Evolutionary conservation across 2,329 filamentous ascomycete species (phyloP).

Genomic region (Penicillium sp.): DNA sequence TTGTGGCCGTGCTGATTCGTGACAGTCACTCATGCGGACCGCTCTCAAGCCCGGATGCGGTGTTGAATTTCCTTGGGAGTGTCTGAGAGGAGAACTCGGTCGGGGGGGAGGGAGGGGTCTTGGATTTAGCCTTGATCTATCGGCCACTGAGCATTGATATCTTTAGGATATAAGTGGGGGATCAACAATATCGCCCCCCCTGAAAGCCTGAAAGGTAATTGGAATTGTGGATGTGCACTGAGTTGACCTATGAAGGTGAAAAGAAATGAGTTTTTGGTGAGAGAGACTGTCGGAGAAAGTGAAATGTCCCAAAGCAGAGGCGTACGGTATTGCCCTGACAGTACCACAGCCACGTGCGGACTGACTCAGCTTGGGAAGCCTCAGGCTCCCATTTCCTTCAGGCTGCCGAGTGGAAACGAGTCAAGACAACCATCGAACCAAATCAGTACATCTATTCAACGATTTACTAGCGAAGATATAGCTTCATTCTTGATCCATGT

Average conservation of each 20-base stretch:
- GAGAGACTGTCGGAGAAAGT: neutral
- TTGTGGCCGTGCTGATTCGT: conserved; percentile 13
- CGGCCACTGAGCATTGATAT: conserved; percentile 3
- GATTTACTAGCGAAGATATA: neutral
- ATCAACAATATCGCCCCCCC: neutral
- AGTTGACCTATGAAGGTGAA: neutral
- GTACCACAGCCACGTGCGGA: neutral
- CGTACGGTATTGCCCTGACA: neutral
- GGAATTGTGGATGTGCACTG: neutral
- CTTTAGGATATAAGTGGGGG: neutral
- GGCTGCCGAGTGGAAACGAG: too few relatives aligned
- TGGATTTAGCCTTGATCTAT: neutral
- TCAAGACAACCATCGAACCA: too few relatives aligned
- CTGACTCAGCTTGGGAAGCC: neutral
- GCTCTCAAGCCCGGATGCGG: conserved; percentile 5
- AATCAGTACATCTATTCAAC: too few relatives aligned
- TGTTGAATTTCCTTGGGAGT: neutral
- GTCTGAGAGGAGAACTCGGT: too few relatives aligned
- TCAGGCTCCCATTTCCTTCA: neutral
- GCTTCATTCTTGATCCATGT: neutral
- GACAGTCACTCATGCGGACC: neutral
- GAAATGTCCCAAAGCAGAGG: neutral
- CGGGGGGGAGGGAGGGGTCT: neutral
- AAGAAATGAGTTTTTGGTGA: neutral
- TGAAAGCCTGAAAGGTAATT: neutral